Percentiles rank a stretch among this genome's conserved stretches.
phyloP scores from a whole-genome alignment of 306 rosid genomes.

The Oxytropis ochrocephala region DNA sequence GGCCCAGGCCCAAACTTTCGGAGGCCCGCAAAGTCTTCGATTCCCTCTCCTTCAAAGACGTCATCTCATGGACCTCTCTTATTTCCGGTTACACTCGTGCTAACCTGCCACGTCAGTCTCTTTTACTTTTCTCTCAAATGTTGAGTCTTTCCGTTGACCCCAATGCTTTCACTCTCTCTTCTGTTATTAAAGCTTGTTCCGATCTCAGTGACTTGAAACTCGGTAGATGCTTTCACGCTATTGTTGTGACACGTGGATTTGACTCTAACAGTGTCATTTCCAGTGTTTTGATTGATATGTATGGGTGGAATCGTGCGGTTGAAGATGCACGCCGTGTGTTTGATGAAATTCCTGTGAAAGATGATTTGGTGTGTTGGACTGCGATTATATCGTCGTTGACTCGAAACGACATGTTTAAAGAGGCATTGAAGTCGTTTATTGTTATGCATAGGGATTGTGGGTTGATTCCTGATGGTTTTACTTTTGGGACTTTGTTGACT shows the following conservation, averaged over 20 bases:
- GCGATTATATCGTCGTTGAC: slow-evolving; percentile 56
- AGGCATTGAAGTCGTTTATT: slow-evolving; percentile 48
- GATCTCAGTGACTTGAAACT: slow-evolving; percentile 31
- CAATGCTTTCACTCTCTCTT: slow-evolving; percentile 67
- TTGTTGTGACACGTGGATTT: slow-evolving; percentile 51
- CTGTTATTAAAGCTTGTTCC: slow-evolving; percentile 65
- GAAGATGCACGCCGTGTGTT: slow-evolving; percentile 51
- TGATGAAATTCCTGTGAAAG: slow-evolving; percentile 59
- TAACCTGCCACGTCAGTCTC: slow-evolving; percentile 32
- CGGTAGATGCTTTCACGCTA: slow-evolving; percentile 53
- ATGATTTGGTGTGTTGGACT: slow-evolving; percentile 65
- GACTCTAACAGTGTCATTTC: slow-evolving; percentile 36
- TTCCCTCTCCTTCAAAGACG: slow-evolving; percentile 51
- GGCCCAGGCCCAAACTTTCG: slow-evolving; percentile 35
- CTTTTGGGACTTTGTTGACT: slow-evolving; percentile 61
- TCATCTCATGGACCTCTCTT: slow-evolving; percentile 79
- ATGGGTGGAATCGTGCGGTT: slow-evolving; percentile 42
- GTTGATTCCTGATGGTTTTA: slow-evolving; percentile 58
- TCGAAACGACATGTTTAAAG: slow-evolving; percentile 54
- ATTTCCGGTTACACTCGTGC: slow-evolving; percentile 51
- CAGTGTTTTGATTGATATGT: slow-evolving; percentile 69
- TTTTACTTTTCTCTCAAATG: slow-evolving; percentile 53
- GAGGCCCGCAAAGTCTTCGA: slow-evolving; percentile 56
- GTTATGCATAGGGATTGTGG: slow-evolving; percentile 41
- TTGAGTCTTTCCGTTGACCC: slow-evolving; percentile 40